Percentiles rank a stretch among this genome's conserved stretches.
Evolutionary conservation across 352 stramenopile species (phyloP).

Genomic region (Phytophthora niederhauseri): DNA sequence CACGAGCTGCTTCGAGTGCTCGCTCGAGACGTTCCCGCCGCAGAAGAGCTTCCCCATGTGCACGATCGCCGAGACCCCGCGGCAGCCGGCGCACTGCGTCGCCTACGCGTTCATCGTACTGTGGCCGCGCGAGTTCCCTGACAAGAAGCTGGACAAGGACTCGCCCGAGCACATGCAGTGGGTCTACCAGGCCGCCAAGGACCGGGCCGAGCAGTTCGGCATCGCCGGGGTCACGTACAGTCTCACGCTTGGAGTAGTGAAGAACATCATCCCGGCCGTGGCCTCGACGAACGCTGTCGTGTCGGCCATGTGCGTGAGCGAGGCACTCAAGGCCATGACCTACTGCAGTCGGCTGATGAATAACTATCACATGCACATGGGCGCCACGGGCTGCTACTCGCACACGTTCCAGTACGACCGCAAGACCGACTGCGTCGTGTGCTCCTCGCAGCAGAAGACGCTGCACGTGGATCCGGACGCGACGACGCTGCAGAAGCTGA

Average conservation of each 20-base stretch:
- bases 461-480: conserved; percentile 54
- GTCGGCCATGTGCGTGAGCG: conserved; percentile 96
- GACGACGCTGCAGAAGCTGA: conserved; percentile 63
- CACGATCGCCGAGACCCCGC: conserved; percentile 97
- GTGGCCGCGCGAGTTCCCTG: conserved; percentile 95
- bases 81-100: conserved; percentile 98
- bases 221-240: conserved; percentile 98
- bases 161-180: conserved; percentile 97
- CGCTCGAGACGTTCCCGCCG: conserved; percentile 96
- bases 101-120: conserved; percentile 97
- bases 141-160: conserved; percentile 97
- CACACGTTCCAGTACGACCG: conserved; percentile 98
- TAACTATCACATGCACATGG: conserved; percentile 99
- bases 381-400: conserved; percentile 93
- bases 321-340: conserved; percentile 97
- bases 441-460: conserved; percentile 73
- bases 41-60: conserved; percentile 97
- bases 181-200: conserved; percentile 93
- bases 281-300: conserved; percentile 98
- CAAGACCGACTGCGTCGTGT: conserved; percentile 90
- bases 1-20: conserved; percentile 99
- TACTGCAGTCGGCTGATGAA: conserved; percentile 97
- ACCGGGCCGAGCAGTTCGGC: conserved; percentile 93
- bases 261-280: conserved; percentile 98
- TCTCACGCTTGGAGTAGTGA: conserved; percentile 97